phyloP scores from a whole-genome alignment of 2,329 filamentous ascomycete species.

The Colletotrichum agaves region DNA sequence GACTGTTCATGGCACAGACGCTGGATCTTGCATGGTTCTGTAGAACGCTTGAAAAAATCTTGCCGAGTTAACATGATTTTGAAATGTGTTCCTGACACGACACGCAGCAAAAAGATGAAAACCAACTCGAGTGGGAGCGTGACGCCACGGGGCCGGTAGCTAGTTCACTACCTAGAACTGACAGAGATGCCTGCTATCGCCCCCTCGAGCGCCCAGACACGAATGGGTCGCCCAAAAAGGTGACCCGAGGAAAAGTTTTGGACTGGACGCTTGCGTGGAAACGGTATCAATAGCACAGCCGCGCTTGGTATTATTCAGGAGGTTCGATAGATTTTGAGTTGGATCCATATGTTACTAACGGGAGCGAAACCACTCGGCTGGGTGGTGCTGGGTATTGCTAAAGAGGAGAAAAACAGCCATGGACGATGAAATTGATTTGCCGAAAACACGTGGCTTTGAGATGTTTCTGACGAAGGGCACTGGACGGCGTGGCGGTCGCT shows the following conservation, averaged over 20 bases:
- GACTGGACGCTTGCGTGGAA: neutral
- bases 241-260: neutral
- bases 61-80: neutral
- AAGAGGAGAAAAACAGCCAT: neutral
- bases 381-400: neutral
- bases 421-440: conserved; percentile 18
- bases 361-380: neutral
- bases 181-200: neutral
- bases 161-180: conserved; percentile 6
- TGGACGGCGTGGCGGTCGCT: conserved; percentile 2
- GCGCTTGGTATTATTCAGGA: neutral
- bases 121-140: neutral
- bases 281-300: neutral
- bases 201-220: neutral
- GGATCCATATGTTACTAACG: neutral
- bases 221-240: neutral
- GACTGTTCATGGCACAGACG: neutral
- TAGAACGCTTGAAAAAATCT: too few relatives aligned
- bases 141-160: neutral
- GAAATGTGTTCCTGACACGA: neutral
- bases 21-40: neutral
- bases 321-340: neutral
- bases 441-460: conserved; percentile 7
- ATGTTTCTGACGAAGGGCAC: conserved; percentile 15
- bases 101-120: neutral